Evolutionary conservation across 2,329 filamentous ascomycete genomes (phyloP).

Genomic region (Xylaria hypoxylon): DNA sequence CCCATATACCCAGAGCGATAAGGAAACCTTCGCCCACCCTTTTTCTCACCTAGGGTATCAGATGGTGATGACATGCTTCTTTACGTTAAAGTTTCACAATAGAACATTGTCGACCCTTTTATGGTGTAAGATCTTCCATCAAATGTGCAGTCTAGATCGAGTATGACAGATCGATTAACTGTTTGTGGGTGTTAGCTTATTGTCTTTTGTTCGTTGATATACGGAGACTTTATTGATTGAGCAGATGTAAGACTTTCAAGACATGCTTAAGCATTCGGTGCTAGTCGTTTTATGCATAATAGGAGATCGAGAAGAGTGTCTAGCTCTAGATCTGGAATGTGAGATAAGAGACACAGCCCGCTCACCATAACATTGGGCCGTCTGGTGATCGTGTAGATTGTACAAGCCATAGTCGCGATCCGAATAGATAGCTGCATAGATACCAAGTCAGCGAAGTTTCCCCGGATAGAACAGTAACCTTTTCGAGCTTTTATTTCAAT

Average conservation of each 20-base stretch:
- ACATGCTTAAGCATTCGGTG: too few relatives aligned
- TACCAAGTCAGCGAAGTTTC: constrained; percentile 1
- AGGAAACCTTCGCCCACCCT: background rate
- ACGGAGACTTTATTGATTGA: background rate
- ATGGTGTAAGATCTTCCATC: constrained; percentile 15
- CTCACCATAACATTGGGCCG: constrained; percentile 36
- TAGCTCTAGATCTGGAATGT: background rate
- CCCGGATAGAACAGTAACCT: background rate
- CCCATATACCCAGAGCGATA: background rate
- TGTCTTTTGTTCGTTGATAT: background rate
- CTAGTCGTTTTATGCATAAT: background rate
- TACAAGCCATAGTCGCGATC: constrained; percentile 36
- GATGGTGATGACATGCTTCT: background rate
- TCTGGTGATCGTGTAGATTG: constrained; percentile 17
- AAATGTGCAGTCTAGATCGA: constrained; percentile 26
- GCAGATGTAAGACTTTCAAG: too few relatives aligned
- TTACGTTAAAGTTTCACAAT: constrained; percentile 12
- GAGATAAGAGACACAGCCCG: background rate
- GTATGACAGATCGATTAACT: constrained; percentile 26
- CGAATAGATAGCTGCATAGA: constrained; percentile 35
- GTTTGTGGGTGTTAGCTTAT: background rate
- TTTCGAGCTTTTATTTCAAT: background rate
- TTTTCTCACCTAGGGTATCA: background rate
- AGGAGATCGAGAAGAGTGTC: background rate
- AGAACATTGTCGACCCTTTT: constrained; percentile 31